Evolutionary conservation across 768 basidiomycete species (phyloP), one percentile per base, ranked within the genome.

Genomic region (Daedaleopsis nitida): DNA sequence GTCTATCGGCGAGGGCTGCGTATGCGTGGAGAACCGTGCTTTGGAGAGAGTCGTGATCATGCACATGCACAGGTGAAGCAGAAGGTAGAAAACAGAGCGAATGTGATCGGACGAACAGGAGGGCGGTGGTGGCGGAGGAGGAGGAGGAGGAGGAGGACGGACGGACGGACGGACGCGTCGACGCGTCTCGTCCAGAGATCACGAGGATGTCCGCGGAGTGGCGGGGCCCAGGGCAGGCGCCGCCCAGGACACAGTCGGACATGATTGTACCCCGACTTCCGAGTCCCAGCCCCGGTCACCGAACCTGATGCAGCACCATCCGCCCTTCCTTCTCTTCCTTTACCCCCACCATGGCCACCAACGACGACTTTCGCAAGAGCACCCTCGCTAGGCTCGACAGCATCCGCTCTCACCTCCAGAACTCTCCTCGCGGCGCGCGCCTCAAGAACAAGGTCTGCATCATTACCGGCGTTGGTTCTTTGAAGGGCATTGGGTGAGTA

Each of bases 401-500:
- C 67, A 85, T 94, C 57, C 86, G 87, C 71, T 78, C 82, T 0
- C 92, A 94, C 60, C 79, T 94, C 39, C 71, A 79, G 45, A 77
- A 73, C 27, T 68, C 83, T 21, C 78, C 86, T 34, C 81, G 87
- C 44, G 74, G 78, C 32, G 77, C 75, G 19, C 81, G 86, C 67
- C 80, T 96, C 64, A 81, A 80, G 69, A 86, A 81, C 64, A 96
- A 94, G 73, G 91, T 95, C 24, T 92, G 89, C 67, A 81, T 96
- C 58, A 83, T 96, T 66, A 96, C 95, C 0, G 95, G 95, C 17
- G 93, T 89, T 34, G 89, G 91, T 34, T 94, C 92, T 19, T 70
- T 89, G 65, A 87, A 88, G 70, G 95, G 95, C 17, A 97, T 97
- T 62, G 95, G 95, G 75, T 65, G 84, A 59, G 35, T 17, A 16